These are phyloP conservation scores for Gastrolobium villosum DNA, from an alignment of 306 rosid genomes.

Conservation along the genomic window DNA sequence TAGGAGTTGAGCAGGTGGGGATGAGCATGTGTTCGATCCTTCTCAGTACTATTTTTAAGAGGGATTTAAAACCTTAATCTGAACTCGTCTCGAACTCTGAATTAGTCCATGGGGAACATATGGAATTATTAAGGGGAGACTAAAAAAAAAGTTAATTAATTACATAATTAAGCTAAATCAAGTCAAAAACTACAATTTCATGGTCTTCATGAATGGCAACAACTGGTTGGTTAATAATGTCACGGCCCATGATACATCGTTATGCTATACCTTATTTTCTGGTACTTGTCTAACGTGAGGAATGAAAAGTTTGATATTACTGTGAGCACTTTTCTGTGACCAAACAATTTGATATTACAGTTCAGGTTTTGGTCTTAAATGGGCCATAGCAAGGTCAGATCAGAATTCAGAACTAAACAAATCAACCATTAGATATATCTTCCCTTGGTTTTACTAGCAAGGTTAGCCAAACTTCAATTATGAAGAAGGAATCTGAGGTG, in stretches of 20 bases:
- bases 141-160: no score
- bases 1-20: no score
- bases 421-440: slow-evolving; percentile 12
- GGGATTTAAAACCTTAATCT: no score
- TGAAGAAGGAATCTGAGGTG: slow-evolving; percentile 40
- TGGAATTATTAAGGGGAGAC: no score
- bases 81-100: no score
- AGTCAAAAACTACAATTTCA: slow-evolving; percentile 14
- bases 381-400: neutral
- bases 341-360: neutral
- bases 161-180: neutral
- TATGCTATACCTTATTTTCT: slow-evolving; percentile 19
- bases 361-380: slow-evolving; percentile 3
- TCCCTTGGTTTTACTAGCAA: neutral
- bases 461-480: slow-evolving; percentile 21
- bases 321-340: slow-evolving; percentile 8
- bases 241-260: slow-evolving; percentile 21
- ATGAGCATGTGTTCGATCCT: no score
- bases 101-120: no score
- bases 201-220: slow-evolving; percentile 5
- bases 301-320: slow-evolving; percentile 16
- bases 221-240: neutral
- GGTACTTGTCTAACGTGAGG: slow-evolving; percentile 19
- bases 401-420: neutral
- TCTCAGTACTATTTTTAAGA: no score